Evolutionary conservation across 805 yeast species (phyloP).

Genomic region (Pichia sporocuriosa): DNA sequence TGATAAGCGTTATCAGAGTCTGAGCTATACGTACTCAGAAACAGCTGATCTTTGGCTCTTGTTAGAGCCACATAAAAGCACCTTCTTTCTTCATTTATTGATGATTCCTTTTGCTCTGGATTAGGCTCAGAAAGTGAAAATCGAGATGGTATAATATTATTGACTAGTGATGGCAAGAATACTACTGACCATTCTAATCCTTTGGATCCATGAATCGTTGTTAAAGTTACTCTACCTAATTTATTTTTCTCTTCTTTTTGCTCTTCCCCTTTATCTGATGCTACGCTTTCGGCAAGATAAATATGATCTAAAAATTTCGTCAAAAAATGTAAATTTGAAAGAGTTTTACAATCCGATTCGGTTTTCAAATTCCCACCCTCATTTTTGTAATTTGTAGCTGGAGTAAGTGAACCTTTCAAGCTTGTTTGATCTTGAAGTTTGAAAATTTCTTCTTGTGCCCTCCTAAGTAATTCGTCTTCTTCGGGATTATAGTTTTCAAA

Average conservation of each 20-base stretch:
- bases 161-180: constrained; percentile 66
- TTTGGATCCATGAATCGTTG: constrained; percentile 89
- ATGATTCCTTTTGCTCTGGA: constrained; percentile 16
- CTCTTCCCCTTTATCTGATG: constrained; percentile 5
- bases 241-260: not conserved
- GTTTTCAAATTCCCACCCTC: no score
- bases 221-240: constrained; percentile 34
- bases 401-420: not conserved
- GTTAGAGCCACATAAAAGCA: constrained; percentile 86
- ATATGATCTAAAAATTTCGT: constrained; percentile 29
- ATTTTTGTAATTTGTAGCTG: not conserved
- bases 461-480: constrained; percentile 20
- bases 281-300: constrained; percentile 22
- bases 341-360: no score
- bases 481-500: constrained; percentile 21
- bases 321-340: constrained; percentile 17
- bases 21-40: constrained; percentile 18
- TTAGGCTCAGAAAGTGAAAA: constrained; percentile 34
- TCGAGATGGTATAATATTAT: constrained; percentile 57
- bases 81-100: constrained; percentile 70
- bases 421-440: constrained; percentile 1
- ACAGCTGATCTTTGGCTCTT: constrained; percentile 52
- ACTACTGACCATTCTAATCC: constrained; percentile 96
- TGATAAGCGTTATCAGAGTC: not conserved
- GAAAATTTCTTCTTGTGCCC: constrained; percentile 16